Conservation (phyloP, 257 asterid species). For the Phtheirospermum japonicum region DNA sequence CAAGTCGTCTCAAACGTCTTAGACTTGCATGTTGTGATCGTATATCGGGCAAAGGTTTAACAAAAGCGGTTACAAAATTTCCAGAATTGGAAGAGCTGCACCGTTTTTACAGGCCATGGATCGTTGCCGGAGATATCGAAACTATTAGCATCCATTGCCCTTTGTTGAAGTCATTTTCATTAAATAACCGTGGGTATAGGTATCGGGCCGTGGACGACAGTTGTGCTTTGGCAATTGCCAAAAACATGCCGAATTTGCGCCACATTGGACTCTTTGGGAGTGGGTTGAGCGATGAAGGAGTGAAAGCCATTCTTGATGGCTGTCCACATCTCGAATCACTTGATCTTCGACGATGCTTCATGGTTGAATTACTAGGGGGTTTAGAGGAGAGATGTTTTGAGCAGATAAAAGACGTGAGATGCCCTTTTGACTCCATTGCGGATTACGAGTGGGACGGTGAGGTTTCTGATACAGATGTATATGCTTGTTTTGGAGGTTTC, state of each 20-base stretch:
- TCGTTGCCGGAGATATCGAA: background rate
- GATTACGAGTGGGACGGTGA: too few relatives aligned
- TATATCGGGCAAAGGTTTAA: background rate
- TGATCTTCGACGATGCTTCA: background rate
- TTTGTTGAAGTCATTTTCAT: background rate
- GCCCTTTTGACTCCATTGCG: too few relatives aligned
- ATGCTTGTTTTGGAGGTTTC: too few relatives aligned
- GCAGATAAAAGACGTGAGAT: background rate
- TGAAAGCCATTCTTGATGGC: background rate
- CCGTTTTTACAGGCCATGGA: background rate
- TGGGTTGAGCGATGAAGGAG: background rate
- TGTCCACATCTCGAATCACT: background rate
- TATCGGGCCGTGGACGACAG: too few relatives aligned
- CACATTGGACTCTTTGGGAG: background rate
- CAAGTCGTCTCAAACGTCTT: background rate
- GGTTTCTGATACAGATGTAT: too few relatives aligned
- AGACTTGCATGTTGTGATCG: background rate
- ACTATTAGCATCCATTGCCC: background rate
- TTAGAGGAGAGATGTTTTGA: background rate
- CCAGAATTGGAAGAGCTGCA: background rate
- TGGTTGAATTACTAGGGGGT: background rate
- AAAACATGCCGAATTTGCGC: background rate
- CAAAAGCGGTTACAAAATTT: background rate
- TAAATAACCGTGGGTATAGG: background rate
- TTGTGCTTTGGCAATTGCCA: background rate